These are phyloP conservation scores for Hanseniaspora guilliermondii DNA, from an alignment of 805 yeast genomes.

Conservation along the genomic window DNA sequence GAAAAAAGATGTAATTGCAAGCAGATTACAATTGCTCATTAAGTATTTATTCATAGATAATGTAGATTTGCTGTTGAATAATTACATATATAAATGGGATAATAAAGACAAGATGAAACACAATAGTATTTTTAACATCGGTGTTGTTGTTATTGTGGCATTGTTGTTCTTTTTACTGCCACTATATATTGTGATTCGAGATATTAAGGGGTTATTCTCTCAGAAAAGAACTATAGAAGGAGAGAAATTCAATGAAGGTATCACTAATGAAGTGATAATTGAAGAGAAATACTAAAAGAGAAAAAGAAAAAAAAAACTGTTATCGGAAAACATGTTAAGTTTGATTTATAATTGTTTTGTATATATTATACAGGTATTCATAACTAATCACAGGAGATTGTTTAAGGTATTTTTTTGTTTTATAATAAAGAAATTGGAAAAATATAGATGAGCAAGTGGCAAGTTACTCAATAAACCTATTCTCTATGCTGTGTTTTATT, in stretches of 20 bases:
- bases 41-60: slow-evolving; percentile 6
- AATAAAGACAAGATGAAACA: neutral
- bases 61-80: neutral
- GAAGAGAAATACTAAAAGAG: no score
- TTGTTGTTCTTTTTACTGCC: neutral
- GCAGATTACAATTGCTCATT: slow-evolving; percentile 2
- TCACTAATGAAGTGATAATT: no score
- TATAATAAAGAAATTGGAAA: no score
- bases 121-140: neutral
- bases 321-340: no score
- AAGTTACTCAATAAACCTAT: no score
- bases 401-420: no score
- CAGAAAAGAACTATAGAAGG: neutral
- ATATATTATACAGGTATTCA: no score
- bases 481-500: no score
- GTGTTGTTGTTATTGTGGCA: neutral
- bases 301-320: no score
- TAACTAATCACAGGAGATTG: no score
- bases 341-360: no score
- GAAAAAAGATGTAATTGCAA: neutral
- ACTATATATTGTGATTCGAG: neutral
- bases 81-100: neutral
- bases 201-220: neutral
- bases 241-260: neutral
- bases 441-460: no score